Evolutionary conservation across 164 flowering plant genomes (phyloP).

Genomic region (Chimonanthus praecox): DNA sequence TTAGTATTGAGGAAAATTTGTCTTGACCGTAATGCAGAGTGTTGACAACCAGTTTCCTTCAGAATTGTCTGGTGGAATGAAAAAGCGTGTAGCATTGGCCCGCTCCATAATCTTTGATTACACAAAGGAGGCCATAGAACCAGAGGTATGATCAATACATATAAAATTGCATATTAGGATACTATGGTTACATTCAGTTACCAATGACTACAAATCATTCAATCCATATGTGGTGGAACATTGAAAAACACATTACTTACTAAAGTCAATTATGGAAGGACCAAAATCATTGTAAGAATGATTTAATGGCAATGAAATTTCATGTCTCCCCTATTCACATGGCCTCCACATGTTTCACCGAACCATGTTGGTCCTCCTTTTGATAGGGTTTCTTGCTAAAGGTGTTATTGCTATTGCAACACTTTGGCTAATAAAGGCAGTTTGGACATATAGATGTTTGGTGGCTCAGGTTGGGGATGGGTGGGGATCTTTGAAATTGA

Average conservation of each 20-base stretch:
- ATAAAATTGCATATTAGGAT: not conserved
- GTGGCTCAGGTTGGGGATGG: no score
- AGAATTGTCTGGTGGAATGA: conserved; percentile 98
- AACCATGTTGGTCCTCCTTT: no score
- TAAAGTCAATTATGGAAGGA: not conserved
- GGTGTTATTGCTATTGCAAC: no score
- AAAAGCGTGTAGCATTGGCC: conserved; percentile 94
- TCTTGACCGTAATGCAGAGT: conserved; percentile 40
- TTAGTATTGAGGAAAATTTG: not conserved
- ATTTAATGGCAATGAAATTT: no score
- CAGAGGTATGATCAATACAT: conserved; percentile 60
- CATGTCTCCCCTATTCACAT: no score
- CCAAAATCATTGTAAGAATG: not conserved
- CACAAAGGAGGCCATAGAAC: conserved; percentile 70
- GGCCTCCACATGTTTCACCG: no score
- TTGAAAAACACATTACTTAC: not conserved
- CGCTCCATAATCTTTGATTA: conserved; percentile 87
- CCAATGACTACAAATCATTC: not conserved
- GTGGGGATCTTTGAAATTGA: no score
- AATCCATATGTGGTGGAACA: not conserved
- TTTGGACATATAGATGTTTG: no score
- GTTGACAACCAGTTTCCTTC: conserved; percentile 95
- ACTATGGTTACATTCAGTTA: no score
- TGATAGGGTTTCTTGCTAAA: no score
- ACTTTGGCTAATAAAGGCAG: no score